Evolutionary conservation across 1,139 yeast species (phyloP), one percentile per base, ranked within the genome.

Genomic region (Suhomyces bolitotheri): DNA sequence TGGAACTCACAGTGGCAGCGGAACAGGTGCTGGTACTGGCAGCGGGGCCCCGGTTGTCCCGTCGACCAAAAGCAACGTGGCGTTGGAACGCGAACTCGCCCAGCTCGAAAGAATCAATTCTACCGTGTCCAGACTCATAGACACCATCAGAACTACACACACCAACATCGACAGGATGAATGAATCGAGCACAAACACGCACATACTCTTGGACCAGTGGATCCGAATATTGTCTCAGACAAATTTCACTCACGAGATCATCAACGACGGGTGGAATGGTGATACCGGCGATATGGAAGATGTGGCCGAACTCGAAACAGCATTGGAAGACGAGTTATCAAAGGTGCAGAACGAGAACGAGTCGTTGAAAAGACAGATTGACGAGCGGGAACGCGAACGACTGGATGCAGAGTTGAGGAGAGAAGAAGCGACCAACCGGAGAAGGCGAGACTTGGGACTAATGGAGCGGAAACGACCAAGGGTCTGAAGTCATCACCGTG

Each of bases 141-240:
- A 46, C 7, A 54, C 72, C 4, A 51, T 68, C 6, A 53, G 51
- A 31, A 45, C 43, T 25, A 56, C 71, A 1, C 57, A 55, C 28
- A 34, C 39, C 16, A 61, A 66, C 41, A 55, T 71, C 4, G 41
- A 44, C n/a, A 49, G 48, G n/a, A 50, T 63, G 32, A 60, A 65
- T 39, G 54, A 50, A 11, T 56, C 73, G 8, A 59, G 66, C 10
- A 58, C 56, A 27, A 58, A 59, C 39, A 60, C 75, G 2, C 63
- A 66, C 36, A 59, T 57, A 15, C 53, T 73, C 21, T 54, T 73
- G 31, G 67, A 64, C 30, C 67, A 70, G 41, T 73, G 77, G 77
- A 62, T 66, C 23, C 57, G 65, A 31, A 72, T 73, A 28, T 52
- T 73, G 20, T 66, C 74, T 19, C 77, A 72, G 45, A 64, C 76